Base-by-base conservation (phyloP, 1,284 basidiomycete genomes). In the Cystobasidiaceae sp. region DNA sequence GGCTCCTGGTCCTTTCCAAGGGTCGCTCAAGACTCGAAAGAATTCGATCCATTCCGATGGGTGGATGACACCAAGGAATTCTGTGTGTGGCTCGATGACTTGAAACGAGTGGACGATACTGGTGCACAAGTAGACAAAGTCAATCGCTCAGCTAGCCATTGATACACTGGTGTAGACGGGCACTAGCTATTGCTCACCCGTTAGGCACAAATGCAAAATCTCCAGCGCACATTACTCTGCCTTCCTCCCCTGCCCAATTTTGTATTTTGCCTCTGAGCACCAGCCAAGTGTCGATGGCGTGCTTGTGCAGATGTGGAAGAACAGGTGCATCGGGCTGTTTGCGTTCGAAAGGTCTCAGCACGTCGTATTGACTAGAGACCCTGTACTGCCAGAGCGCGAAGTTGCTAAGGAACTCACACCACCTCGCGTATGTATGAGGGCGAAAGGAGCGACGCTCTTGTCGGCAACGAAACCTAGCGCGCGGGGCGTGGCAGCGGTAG, bases 201-300 rank as follows among this genome's bases (percentile, higher is more conserved):
- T 39, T 39, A 8, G 49, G 49, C 15, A 51, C 49, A 27, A 51
- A 51, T 28, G 25, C 49, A 27, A 60, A 60, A 46, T 60, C 57
- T 7, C 57, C 57, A 4, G 45, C 44, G 43, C 41, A 60, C 19
- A 60, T 44, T 8, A 60, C 57, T n/a, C 57, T 44, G 21, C 57
- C 57, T 33, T 21, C 43, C 15, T 51, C 32, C 37, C 57, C 57
- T 4, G 57, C 57, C 57, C 57, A 60, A 6, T 34, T 34, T 8
- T 60, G 48, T 11, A 60, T 13, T 2, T 46, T 44, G 28, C 57
- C 57, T 28, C 50, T n/a, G 15, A 60, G 46, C 1, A 60, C 57
- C 23, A 60, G 57, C 57, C 57, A 60, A 19, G 57, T 60, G 19
- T 60, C 57, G n/a, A 60, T 44, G 25, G 57, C 57, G 33, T 46